Base-by-base conservation (phyloP, 2,329 filamentous ascomycete species). In the Epichloe glyceriae region DNA sequence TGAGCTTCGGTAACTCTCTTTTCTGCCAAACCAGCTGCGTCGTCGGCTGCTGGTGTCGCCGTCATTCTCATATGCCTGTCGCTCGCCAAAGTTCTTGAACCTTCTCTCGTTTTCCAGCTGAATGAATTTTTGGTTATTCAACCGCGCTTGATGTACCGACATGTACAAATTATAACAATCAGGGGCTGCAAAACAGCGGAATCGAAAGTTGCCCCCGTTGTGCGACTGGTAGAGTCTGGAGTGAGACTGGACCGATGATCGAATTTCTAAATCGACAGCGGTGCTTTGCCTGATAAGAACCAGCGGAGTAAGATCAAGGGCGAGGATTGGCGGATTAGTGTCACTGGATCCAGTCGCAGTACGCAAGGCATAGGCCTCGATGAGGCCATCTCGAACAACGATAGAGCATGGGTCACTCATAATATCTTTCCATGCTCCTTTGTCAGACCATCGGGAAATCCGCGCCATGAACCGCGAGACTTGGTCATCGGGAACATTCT, bases 201-300 rank as follows among this genome's bases (percentile, higher is more conserved):
- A 93, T 73, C 94, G 91, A 70, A 95, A 87, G 63, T 94, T 93
- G 59, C 71, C 74, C 34, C 75, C 75, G 14, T 82, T 83, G 47
- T 83, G 77, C 14, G 61, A 62, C 70, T 70, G 77, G 53, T 74
- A 78, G 51, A 95, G 76, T 58, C 80, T 79, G 5, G 86, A 89
- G 55, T 86, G 74, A 20, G 74, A 66, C 42, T 86, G 85, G 26
- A 90, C 85, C 1, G 88, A 88, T 6, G 91, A 96, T 47, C 89
- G 85, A 56, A 98, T 88, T 57, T 94, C 93, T 50, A 98, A 87
- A 64, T 98, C 93, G 34, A 98, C 79, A 3, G 86, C 87, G 20
- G 89, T 98, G 60, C 90, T 93, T 61, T 91, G 85, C 55, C 91
- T 82, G 54, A 97, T 82, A 57, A 90, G 85, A 7, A 97, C 91